Conservation (phyloP, 2,329 filamentous ascomycete species). For the Escovopsis sp. region DNA sequence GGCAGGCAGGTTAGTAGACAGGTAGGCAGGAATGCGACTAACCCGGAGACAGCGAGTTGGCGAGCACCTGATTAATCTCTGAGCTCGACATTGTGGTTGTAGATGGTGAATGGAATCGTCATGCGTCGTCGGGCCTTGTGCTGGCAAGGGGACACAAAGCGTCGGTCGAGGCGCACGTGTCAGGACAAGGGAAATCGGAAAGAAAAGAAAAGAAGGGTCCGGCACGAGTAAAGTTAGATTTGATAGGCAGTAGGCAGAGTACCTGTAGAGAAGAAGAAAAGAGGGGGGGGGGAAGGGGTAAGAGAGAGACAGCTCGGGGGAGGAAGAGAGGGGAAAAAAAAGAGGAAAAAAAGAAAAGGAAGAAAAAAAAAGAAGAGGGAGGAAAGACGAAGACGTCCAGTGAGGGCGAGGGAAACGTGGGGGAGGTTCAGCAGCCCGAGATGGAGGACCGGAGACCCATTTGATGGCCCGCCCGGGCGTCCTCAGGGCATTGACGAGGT, state of each 20-base stretch:
- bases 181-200: conserved; percentile 8
- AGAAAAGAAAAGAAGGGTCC: neutral
- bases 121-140: conserved; percentile 19
- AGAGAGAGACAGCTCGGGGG: conserved; percentile 14
- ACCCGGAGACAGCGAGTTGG: conserved; percentile 93
- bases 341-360: neutral
- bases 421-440: no score
- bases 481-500: no score
- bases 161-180: conserved; percentile 16
- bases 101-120: conserved; percentile 20
- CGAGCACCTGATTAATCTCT: conserved; percentile 97
- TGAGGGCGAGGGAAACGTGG: no score
- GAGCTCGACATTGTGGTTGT: conserved; percentile 49
- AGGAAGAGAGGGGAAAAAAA: conserved; percentile 1
- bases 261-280: neutral
- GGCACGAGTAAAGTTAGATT: neutral
- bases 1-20: conserved; percentile 1
- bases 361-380: neutral
- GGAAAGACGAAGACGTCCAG: neutral
- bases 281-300: neutral
- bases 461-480: no score
- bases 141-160: conserved; percentile 11
- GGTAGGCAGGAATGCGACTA: conserved; percentile 23
- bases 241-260: neutral
- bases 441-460: no score